Evolutionary conservation across 2,329 filamentous ascomycete genomes (phyloP).

Genomic region (Curvularia eragrostidis): DNA sequence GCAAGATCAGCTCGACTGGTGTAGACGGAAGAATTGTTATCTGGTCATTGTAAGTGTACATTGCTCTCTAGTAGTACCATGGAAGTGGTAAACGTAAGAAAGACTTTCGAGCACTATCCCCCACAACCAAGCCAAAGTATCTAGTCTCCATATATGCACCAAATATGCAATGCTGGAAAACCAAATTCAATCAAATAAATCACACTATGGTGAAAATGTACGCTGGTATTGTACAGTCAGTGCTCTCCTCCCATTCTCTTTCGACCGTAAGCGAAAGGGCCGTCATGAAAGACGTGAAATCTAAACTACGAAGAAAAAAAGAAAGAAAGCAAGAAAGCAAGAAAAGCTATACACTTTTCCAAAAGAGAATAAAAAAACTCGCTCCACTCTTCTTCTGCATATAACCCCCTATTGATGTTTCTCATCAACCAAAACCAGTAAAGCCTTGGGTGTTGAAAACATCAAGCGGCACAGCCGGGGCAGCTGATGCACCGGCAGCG

Average conservation of each 20-base stretch:
- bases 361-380: background rate
- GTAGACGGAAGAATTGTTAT: conserved; percentile 58
- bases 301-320: background rate
- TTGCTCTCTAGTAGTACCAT: background rate
- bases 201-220: conserved; percentile 2
- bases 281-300: background rate
- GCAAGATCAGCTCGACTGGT: conserved; percentile 75
- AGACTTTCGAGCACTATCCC: background rate
- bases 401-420: background rate
- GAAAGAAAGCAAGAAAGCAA: background rate
- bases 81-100: background rate
- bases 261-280: background rate
- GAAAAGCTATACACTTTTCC: background rate
- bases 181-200: background rate
- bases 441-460: conserved; percentile 31
- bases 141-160: background rate
- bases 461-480: conserved; percentile 16
- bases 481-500: conserved; percentile 6
- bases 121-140: background rate
- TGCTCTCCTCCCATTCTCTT: background rate
- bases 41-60: conserved; percentile 51
- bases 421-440: conserved; percentile 33
- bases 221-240: conserved; percentile 8
- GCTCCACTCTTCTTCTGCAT: background rate
- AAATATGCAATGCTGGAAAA: background rate